Evolutionary conservation across 163 green algal genomes (phyloP).

Genomic region (Scenedesmus sp.): DNA sequence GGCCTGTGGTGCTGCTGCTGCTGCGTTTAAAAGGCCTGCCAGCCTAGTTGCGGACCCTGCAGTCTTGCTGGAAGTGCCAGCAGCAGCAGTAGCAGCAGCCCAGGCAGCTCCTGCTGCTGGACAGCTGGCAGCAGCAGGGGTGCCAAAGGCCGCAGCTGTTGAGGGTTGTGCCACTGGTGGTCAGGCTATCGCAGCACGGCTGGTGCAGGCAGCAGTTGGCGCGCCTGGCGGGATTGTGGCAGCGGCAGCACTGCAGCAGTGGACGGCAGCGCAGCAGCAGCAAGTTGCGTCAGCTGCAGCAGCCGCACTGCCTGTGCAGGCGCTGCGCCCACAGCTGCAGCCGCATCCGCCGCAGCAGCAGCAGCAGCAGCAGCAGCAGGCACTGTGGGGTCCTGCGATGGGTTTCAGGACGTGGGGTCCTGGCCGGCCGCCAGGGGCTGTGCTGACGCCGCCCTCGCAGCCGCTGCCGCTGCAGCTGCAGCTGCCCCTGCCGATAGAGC

Average conservation of each 20-base stretch:
- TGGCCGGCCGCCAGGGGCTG: background rate
- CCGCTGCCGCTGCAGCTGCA: constrained; percentile 6
- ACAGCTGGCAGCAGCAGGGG: background rate
- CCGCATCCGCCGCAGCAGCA: background rate
- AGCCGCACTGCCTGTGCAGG: background rate
- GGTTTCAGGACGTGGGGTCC: constrained; percentile 8
- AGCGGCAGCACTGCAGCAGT: constrained; percentile 14
- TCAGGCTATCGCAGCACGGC: background rate
- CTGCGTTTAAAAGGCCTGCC: background rate
- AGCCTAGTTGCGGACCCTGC: background rate
- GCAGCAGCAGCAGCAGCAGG: background rate
- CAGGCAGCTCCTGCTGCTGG: background rate
- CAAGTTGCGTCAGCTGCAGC: background rate
- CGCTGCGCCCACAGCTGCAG: background rate
- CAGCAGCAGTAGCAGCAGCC: constrained; percentile 21
- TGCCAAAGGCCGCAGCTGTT: background rate
- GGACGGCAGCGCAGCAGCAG: background rate
- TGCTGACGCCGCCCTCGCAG: background rate
- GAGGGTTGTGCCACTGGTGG: background rate
- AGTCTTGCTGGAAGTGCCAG: background rate
- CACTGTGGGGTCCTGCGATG: background rate
- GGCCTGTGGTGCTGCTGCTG: background rate
- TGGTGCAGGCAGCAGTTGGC: background rate
- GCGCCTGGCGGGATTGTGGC: background rate
- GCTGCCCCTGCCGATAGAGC: constrained; percentile 6